Base-by-base conservation (phyloP, 2,329 filamentous ascomycete genomes). In the Neopestalotiopsis sp. region DNA sequence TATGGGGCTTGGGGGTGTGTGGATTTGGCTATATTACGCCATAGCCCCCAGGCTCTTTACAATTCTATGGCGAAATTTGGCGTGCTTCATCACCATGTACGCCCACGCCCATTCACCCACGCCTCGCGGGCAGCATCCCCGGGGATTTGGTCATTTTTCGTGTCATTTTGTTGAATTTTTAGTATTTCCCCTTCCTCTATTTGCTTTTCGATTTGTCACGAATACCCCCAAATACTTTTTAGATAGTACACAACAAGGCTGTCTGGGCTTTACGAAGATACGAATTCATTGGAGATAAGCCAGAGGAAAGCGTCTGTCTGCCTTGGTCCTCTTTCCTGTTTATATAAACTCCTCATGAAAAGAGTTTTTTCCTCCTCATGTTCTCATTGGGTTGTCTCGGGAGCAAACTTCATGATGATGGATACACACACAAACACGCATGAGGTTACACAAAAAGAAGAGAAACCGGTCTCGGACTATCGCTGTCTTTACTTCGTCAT, bases 181-280 rank as follows among this genome's bases (percentile, higher is more conserved):
- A 28, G 24, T 28, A 28, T 30, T 59, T 30, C 10, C 12, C 24
- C 14, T 34, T 30, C 10, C 32, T 24, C 53, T 59, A 56, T 24
- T 66, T 61, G 53, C 34, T 69, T 57, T 69, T 66, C 40, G 42
- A 58, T 65, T 69, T 66, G 67, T 69, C 63, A 62, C 67, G 53
- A 57, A 69, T 69, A 69, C 66, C 66, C 67, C 64, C 61, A 30
- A 40, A 28, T 38, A 20, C 45, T 20, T 53, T 53, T 53, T 53
- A 53, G 45, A 53, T 53, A 53, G 45, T 53, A 53, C 45, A 53
- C n/a, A 53, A n/a, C 45, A n/a, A 14, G 45, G 45, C 45, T 53
- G 20, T n/a, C 45, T 40, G 30, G 42, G 12, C n/a, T 38, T 53
- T 53, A 53, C 45, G 45, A 53, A 53, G 45, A 53, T 53, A 53